Base-by-base conservation (phyloP, 73 alveolate species). In the Stentor coeruleus region DNA sequence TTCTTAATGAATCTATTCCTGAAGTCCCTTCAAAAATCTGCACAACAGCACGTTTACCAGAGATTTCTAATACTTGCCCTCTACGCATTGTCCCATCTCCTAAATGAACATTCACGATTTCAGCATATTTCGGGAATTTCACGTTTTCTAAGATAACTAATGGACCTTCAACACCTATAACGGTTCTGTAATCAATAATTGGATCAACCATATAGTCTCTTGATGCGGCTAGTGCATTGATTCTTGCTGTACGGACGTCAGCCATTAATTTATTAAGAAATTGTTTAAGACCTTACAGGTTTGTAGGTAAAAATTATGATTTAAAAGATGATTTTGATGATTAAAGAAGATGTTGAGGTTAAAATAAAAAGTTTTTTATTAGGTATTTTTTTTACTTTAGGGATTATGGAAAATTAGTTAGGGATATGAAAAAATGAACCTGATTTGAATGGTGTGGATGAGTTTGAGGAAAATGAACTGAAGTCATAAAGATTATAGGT, bases 21-120 rank as follows among this genome's bases (percentile, higher is more conserved):
- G 95, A 93, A 55, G 99, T 98, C 35, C 99, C 99, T 89, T 98
- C 99, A 86, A 98, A 98, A 87, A 98, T 98, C 95, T 94, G 89
- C 82, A 66, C 88, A 55, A 75, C 15, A 35, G 83, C 83, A 66
- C 40, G 88, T 90, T 98, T 98, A 66, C 99, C 99, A 84, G 91
- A 86, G 55, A 98, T 97, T 95, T 98, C 99, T 76, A 98, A 92
- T 49, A 98, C 99, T 89, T 98, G 99, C 60, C 99, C 99, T 86
- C 96, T 96, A 72, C 99, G 93, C 42, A 97, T 92, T 28, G 99
- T 81, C 55, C 99, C 99, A 82, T 98, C 99, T 3, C 98, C 99
- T 58, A 77, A 94, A 92, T 83, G 72, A 15, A 55, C 72, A 55
- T 55, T 55, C 15, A 55, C 72, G 72, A 55, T 55, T 55, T 55